Conservation (phyloP, 306 rosid species). For the Amphicarpaea edgeworthii region DNA sequence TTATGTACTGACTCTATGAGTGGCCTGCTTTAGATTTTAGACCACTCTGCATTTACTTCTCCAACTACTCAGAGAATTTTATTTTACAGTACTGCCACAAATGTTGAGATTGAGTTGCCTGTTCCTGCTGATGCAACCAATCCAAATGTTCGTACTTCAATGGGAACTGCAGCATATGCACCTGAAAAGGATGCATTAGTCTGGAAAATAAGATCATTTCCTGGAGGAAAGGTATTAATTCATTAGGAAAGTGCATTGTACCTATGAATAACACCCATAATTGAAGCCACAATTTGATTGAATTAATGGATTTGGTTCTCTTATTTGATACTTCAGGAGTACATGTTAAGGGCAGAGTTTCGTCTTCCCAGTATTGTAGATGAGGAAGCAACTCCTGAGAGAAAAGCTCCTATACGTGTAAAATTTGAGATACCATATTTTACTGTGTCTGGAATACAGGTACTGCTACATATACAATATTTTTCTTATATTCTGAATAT, state of each 20-base stretch:
- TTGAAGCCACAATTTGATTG: slow-evolving; percentile 20
- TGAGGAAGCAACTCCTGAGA: slow-evolving; percentile 92
- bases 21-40: slow-evolving; percentile 41
- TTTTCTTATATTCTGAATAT: slow-evolving; percentile 13
- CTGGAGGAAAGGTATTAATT: slow-evolving; percentile 96
- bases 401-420: slow-evolving; percentile 96
- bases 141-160: slow-evolving; percentile 91
- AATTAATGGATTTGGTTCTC: slow-evolving; percentile 25
- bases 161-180: slow-evolving; percentile 98
- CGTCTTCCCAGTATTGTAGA: slow-evolving; percentile 87
- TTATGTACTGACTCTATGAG: slow-evolving; percentile 53
- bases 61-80: slow-evolving; percentile 44
- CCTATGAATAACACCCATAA: slow-evolving; percentile 8
- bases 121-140: slow-evolving; percentile 93
- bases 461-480: slow-evolving; percentile 40
- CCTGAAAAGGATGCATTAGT: slow-evolving; percentile 93
- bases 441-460: slow-evolving; percentile 98
- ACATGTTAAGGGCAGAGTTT: slow-evolving; percentile 96
- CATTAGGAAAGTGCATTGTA: slow-evolving; percentile 36
- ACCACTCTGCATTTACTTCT: slow-evolving; percentile 32
- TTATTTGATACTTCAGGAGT: slow-evolving; percentile 68
- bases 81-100: slow-evolving; percentile 90
- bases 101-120: slow-evolving; percentile 97
- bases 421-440: slow-evolving; percentile 99
- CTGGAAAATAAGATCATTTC: slow-evolving; percentile 98